A percentile compares a stretch with the other conserved stretches of the same genome.
Evolutionary conservation across 257 asterid genomes (phyloP).

Genomic region (Plantago ovata): DNA sequence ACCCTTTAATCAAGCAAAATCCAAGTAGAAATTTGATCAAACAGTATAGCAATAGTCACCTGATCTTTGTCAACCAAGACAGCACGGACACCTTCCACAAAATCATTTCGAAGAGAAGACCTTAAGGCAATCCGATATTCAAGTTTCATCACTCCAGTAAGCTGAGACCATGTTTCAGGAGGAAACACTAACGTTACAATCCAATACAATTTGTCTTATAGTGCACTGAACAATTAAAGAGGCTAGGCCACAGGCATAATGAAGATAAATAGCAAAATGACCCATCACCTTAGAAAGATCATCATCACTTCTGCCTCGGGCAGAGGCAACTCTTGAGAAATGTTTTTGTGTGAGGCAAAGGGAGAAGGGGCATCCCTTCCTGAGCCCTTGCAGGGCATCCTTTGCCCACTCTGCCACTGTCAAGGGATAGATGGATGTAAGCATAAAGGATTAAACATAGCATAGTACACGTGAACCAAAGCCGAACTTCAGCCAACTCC

Average conservation of each 20-base stretch:
- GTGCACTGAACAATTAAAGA: background rate
- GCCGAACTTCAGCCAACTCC: no score
- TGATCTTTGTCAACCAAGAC: slow-evolving; percentile 95
- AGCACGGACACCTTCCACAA: slow-evolving; percentile 92
- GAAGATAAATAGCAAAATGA: slow-evolving; percentile 14
- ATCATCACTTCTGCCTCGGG: slow-evolving; percentile 43
- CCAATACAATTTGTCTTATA: no score
- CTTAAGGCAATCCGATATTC: slow-evolving; percentile 85
- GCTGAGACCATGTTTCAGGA: slow-evolving; percentile 42
- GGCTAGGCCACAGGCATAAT: slow-evolving; percentile 7
- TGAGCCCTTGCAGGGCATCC: slow-evolving; percentile 89
- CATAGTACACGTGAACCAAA: slow-evolving; percentile 8
- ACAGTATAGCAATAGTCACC: slow-evolving; percentile 39
- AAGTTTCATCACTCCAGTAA: slow-evolving; percentile 79
- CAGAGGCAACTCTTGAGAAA: slow-evolving; percentile 75
- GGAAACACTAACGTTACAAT: slow-evolving; percentile 9
- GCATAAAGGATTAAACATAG: slow-evolving; percentile 8
- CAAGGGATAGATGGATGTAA: slow-evolving; percentile 3
- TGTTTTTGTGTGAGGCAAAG: slow-evolving; percentile 71
- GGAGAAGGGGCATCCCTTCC: slow-evolving; percentile 92
- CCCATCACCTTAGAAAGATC: slow-evolving; percentile 59
- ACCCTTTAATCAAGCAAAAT: background rate
- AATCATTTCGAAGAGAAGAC: slow-evolving; percentile 73
- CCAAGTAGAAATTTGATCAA: background rate
- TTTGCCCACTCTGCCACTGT: slow-evolving; percentile 97